Conservation (phyloP, 2,329 filamentous ascomycete species). For the Teratosphaeria zuluensis region DNA sequence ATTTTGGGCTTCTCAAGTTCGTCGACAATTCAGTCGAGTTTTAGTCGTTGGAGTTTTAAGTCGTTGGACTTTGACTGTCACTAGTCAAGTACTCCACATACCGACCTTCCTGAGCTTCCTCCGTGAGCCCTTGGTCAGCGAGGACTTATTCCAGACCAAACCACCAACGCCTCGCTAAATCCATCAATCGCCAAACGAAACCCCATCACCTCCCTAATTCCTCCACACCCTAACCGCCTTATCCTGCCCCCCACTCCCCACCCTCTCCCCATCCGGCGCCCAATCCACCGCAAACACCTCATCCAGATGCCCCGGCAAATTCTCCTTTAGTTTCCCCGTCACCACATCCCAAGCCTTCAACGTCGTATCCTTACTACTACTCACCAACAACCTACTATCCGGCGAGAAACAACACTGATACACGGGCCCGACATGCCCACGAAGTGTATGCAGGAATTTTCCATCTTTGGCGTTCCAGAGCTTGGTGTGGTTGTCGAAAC, state of each 20-base stretch:
- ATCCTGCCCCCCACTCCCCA: constrained; percentile 88
- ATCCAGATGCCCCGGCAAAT: constrained; percentile 82
- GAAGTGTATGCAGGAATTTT: constrained; percentile 73
- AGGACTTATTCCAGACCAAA: no score
- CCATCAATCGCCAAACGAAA: background rate
- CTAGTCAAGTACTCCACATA: no score
- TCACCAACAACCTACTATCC: constrained; percentile 81
- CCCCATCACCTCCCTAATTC: constrained; percentile 32
- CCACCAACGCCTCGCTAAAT: background rate
- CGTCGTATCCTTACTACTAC: constrained; percentile 82
- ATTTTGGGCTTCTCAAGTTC: no score
- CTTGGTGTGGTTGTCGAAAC: constrained; percentile 93
- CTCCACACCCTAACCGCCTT: constrained; percentile 62
- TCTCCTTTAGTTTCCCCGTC: constrained; percentile 69
- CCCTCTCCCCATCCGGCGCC: constrained; percentile 80
- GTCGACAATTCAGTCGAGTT: no score
- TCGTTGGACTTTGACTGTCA: no score
- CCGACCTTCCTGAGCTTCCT: no score
- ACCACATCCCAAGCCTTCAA: constrained; percentile 91
- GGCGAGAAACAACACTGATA: constrained; percentile 90
- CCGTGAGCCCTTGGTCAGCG: no score
- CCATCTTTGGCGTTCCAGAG: constrained; percentile 73
- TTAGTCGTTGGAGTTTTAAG: no score
- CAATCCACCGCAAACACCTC: constrained; percentile 93
- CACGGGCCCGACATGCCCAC: constrained; percentile 83